Conservation (phyloP, 495 filamentous ascomycete genomes). For the Evernia prunastri region DNA sequence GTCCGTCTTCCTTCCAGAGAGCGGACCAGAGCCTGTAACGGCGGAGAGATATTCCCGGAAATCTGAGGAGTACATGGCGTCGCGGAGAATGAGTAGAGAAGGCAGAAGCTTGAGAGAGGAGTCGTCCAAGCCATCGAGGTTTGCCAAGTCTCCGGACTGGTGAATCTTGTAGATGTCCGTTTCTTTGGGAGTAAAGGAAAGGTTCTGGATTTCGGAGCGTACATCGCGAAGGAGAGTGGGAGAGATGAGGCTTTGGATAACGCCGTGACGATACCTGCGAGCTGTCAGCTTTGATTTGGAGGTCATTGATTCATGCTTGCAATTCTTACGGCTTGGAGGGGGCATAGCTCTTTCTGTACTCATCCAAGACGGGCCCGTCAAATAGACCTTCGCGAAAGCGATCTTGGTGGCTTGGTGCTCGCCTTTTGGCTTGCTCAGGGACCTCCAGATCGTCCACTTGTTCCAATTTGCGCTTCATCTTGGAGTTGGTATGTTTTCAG, state of each 20-base stretch:
- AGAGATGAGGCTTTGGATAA: constrained; percentile 74
- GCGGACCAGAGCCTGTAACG: constrained; percentile 74
- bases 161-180: constrained; percentile 99
- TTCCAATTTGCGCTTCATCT: constrained; percentile 21
- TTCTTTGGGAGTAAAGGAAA: constrained; percentile 96
- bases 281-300: constrained; percentile 17
- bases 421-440: constrained; percentile 13
- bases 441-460: constrained; percentile 2
- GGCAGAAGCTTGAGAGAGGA: constrained; percentile 75
- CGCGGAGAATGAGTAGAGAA: constrained; percentile 75
- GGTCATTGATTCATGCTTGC: neutral
- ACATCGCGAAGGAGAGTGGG: constrained; percentile 76
- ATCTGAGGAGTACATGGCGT: constrained; percentile 82
- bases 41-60: constrained; percentile 84
- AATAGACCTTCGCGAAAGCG: constrained; percentile 74
- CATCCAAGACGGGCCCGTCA: constrained; percentile 54
- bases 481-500: neutral
- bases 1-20: constrained; percentile 93
- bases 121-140: constrained; percentile 87
- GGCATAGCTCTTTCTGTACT: constrained; percentile 65
- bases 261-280: constrained; percentile 74
- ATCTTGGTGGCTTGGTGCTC: constrained; percentile 22
- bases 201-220: constrained; percentile 81
- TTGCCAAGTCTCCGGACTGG: constrained; percentile 95
- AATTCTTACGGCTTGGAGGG: constrained; percentile 58